Base-by-base conservation (phyloP, 805 yeast species). In the Lachancea nothofagi region DNA sequence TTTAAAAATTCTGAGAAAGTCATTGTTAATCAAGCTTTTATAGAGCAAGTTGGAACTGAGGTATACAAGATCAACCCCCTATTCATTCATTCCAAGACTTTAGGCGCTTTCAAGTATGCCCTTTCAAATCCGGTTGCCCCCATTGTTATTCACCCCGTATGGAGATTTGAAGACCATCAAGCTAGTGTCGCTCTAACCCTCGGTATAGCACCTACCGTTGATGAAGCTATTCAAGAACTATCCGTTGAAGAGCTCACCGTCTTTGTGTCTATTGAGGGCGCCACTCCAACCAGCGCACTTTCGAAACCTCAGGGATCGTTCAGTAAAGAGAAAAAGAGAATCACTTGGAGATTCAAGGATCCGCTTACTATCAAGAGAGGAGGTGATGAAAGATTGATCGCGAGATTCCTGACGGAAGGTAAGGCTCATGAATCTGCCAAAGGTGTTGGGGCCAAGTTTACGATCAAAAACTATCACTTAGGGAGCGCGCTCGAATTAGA, bases 281-380 rank as follows among this genome's bases (percentile, higher is more conserved):
- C 83, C 8, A 72, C 76, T 13, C 72, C 82, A 3, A 66, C 78
- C 1, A 70, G 80, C 15, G 97, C 96, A 1, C 78, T 88, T 45
- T 83, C 95, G 3, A 86, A 84, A 58, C 98, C 98, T 4, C 80
- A 83, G 41, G 97, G 97, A 42, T 77, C 94, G 1, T 90, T 88
- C 70, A 86, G 82, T 62, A 82, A 77, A 54, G 97, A 88, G 38
- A 80, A 78, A 55, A 81, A 78, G 50, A 76, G 97, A 62, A 80
- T 93, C 42, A 81, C 93, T 0, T 89, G 97, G 96, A 76, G 83
- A 57, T 77, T 78, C 50, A 65, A 49, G 42, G 68, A 65, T 33
- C 67, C 72, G 9, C 51, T 74, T 8, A 55, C 50, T 3, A 51
- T 77, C 17, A 50, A 50, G 20, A 61, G 62, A 45, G 44, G 49